Evolutionary conservation across 495 filamentous ascomycete genomes (phyloP).

Genomic region (Penicillium ucsense): DNA sequence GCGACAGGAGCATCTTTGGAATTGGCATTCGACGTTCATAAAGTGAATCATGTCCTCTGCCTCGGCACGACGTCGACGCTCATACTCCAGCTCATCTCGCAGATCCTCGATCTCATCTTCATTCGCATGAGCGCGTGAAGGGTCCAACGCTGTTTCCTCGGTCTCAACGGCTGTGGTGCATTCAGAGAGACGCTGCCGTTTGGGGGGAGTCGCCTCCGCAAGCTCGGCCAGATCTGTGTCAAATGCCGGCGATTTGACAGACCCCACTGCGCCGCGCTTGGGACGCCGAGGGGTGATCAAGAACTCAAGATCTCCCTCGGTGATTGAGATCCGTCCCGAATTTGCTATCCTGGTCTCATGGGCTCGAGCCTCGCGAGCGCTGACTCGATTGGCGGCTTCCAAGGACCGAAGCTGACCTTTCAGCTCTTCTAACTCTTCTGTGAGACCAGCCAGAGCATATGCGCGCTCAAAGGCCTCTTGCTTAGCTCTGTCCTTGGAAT

Average conservation of each 20-base stretch:
- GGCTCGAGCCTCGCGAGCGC: conserved; percentile 20
- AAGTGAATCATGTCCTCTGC: conserved; percentile 72
- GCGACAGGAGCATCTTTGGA: conserved; percentile 60
- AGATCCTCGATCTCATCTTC: conserved; percentile 49
- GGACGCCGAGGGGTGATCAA: conserved; percentile 25
- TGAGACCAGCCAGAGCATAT: conserved; percentile 60
- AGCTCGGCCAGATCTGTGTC: conserved; percentile 45
- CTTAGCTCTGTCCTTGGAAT: conserved; percentile 45
- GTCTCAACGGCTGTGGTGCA: conserved; percentile 31
- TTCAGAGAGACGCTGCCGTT: conserved; percentile 50
- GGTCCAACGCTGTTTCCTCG: conserved; percentile 23
- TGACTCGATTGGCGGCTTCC: conserved; percentile 48
- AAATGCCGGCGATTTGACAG: conserved; percentile 28
- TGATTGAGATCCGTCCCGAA: conserved; percentile 21
- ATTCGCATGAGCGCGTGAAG: conserved; percentile 20
- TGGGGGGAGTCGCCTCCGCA: conserved; percentile 48
- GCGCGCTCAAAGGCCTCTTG: conserved; percentile 72
- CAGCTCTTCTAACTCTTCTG: conserved; percentile 61
- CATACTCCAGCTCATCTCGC: conserved; percentile 50
- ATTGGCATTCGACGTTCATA: conserved; percentile 70
- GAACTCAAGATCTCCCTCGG: conserved; percentile 28
- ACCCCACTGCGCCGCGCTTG: conserved; percentile 53
- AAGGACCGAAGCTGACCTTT: conserved; percentile 52
- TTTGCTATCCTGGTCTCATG: conserved; percentile 22
- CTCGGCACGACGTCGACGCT: conserved; percentile 53